Conservation (phyloP, 306 rosid genomes). For the Hippophae tibetana region DNA sequence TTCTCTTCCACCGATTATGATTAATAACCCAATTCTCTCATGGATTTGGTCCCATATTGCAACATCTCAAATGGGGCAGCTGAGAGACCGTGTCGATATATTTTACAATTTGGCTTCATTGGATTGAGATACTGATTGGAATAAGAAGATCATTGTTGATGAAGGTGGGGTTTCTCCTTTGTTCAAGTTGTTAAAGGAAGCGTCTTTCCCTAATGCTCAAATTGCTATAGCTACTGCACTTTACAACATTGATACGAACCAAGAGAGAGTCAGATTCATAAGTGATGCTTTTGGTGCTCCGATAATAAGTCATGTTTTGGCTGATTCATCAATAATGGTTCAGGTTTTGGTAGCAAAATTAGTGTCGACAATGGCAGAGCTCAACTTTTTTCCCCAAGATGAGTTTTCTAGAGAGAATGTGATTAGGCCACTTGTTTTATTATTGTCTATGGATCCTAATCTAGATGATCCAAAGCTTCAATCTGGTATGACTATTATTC, state of each 20-base stretch:
- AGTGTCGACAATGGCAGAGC: constrained; percentile 60
- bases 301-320: constrained; percentile 51
- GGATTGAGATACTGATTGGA: constrained; percentile 47
- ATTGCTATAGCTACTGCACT: constrained; percentile 65
- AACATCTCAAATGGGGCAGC: constrained; percentile 64
- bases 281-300: constrained; percentile 39
- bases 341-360: constrained; percentile 52
- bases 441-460: constrained; percentile 54
- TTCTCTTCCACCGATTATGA: constrained; percentile 66
- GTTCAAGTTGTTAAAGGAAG: constrained; percentile 59
- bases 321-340: constrained; percentile 48
- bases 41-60: constrained; percentile 73
- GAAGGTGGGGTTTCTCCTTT: constrained; percentile 69
- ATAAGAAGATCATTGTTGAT: constrained; percentile 61
- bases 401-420: constrained; percentile 77
- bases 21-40: constrained; percentile 67
- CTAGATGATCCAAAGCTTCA: constrained; percentile 42
- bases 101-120: constrained; percentile 42
- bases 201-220: constrained; percentile 51
- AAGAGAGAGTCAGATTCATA: constrained; percentile 28
- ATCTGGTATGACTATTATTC: constrained; percentile 37
- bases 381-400: constrained; percentile 35
- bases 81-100: constrained; percentile 56
- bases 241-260: constrained; percentile 33
- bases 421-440: constrained; percentile 51